Evolutionary conservation across 345 rosid species (phyloP).

Genomic region (Eucalyptus pauciflora): DNA sequence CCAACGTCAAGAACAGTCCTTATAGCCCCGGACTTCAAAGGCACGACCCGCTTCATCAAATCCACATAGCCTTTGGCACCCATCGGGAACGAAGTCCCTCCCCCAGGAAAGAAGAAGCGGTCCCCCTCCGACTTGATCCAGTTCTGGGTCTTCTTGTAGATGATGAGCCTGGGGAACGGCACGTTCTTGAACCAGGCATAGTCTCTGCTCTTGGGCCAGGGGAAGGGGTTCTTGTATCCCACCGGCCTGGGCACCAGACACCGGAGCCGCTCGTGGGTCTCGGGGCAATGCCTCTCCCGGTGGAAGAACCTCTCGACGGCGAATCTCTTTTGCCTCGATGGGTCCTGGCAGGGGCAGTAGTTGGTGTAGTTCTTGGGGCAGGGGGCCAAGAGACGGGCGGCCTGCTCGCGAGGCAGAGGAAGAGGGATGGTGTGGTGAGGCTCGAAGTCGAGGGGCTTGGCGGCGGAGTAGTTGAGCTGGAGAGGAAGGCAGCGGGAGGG

Average conservation of each 20-base stretch:
- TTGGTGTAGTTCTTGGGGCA: slow-evolving; percentile 48
- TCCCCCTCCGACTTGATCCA: slow-evolving; percentile 48
- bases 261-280: slow-evolving; percentile 6
- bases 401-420: neutral
- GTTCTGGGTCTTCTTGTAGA: slow-evolving; percentile 48
- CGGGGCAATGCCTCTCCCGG: slow-evolving; percentile 61
- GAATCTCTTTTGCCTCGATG: slow-evolving; percentile 18
- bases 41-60: slow-evolving; percentile 25
- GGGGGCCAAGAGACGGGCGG: slow-evolving; percentile 3
- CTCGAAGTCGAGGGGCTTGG: slow-evolving; percentile 17
- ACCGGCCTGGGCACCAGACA: slow-evolving; percentile 54
- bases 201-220: slow-evolving; percentile 55
- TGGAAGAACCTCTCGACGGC: slow-evolving; percentile 15
- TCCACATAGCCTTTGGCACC: slow-evolving; percentile 54
- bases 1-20: slow-evolving; percentile 63
- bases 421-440: slow-evolving; percentile 20
- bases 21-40: slow-evolving; percentile 41
- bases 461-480: neutral
- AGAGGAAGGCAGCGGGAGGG: neutral
- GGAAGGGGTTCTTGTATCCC: slow-evolving; percentile 39
- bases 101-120: slow-evolving; percentile 51
- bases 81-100: slow-evolving; percentile 57
- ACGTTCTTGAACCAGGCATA: slow-evolving; percentile 50
- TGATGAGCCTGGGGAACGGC: slow-evolving; percentile 35
- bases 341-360: slow-evolving; percentile 58